phyloP scores from a whole-genome alignment of 164 flowering plant species.

The Kingdonia uniflora region DNA sequence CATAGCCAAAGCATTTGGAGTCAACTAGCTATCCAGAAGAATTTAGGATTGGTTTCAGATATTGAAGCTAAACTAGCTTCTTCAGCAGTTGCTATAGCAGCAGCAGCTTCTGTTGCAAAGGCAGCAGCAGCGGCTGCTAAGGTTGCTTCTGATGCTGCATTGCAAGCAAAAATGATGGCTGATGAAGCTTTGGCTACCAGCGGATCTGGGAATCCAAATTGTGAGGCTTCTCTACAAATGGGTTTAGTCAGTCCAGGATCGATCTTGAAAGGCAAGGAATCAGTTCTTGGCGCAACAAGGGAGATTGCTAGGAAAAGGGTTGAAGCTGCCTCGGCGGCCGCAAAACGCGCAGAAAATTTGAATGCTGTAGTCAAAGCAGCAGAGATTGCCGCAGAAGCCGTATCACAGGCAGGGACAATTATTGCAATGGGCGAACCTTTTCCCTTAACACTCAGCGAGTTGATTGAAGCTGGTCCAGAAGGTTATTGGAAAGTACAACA shows the following conservation, averaged over 20 bases:
- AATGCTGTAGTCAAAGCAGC: constrained; percentile 91
- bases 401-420: constrained; percentile 81
- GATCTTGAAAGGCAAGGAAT: constrained; percentile 47
- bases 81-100: constrained; percentile 77
- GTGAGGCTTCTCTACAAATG: constrained; percentile 20
- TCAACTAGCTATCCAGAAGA: constrained; percentile 51
- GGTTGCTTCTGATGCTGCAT: constrained; percentile 84
- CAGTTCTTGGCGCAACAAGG: constrained; percentile 58
- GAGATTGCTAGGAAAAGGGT: constrained; percentile 73
- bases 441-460: constrained; percentile 37
- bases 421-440: constrained; percentile 81
- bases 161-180: constrained; percentile 87
- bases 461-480: constrained; percentile 61
- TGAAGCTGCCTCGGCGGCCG: constrained; percentile 87
- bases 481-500: constrained; percentile 49
- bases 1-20: constrained; percentile 67
- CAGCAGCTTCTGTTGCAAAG: constrained; percentile 94
- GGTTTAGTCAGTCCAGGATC: constrained; percentile 48
- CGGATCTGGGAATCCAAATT: constrained; percentile 15
- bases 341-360: constrained; percentile 80
- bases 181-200: constrained; percentile 47
- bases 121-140: constrained; percentile 98
- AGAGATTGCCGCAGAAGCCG: constrained; percentile 91
- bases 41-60: constrained; percentile 41
- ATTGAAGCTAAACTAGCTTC: constrained; percentile 59